A percentile compares a stretch with the other conserved stretches of the same genome.
phyloP scores from a whole-genome alignment of 1,284 basidiomycete species.

The Stereum hirsutum region DNA sequence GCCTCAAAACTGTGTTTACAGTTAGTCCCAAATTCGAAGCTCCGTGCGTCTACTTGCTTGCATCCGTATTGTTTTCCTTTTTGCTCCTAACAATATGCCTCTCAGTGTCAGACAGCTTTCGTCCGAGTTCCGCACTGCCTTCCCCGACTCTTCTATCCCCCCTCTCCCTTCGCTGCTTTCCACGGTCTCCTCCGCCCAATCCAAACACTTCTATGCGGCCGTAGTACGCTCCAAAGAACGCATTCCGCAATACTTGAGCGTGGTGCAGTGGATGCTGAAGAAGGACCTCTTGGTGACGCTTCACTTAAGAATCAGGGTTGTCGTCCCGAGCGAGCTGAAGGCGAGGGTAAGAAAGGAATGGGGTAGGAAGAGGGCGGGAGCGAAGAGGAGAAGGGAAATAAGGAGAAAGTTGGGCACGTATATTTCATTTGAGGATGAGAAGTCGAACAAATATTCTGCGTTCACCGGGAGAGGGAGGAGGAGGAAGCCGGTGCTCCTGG shows the following conservation, averaged over 20 bases:
- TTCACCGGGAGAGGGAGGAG: constrained; percentile 12
- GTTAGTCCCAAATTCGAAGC: constrained; percentile 59
- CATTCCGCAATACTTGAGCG: constrained; percentile 68
- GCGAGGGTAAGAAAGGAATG: constrained; percentile 41
- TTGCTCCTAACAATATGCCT: not conserved
- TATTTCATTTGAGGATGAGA: not conserved
- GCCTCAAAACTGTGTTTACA: constrained; percentile 78
- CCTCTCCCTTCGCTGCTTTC: constrained; percentile 70
- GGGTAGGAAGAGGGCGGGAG: constrained; percentile 24
- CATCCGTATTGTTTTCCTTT: too few species aligned
- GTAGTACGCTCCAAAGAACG: constrained; percentile 61
- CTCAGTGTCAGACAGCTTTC: constrained; percentile 35
- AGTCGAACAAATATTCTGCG: not conserved
- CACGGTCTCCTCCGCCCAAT: constrained; percentile 56
- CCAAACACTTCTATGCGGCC: constrained; percentile 67
- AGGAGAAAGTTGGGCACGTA: not conserved
- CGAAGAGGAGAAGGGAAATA: constrained; percentile 19
- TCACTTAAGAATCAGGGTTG: constrained; percentile 79
- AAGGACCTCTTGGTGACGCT: constrained; percentile 80
- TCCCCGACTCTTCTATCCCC: constrained; percentile 55
- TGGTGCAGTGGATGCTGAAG: constrained; percentile 90
- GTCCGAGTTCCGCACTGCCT: constrained; percentile 56
- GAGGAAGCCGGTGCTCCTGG: constrained; percentile 13
- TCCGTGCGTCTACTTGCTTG: constrained; percentile 59
- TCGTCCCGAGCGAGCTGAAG: constrained; percentile 76